A percentile compares a stretch with the other conserved stretches of the same genome.
phyloP scores from a whole-genome alignment of 2,329 filamentous ascomycete genomes.

The Chrysoporthe austroafricana region DNA sequence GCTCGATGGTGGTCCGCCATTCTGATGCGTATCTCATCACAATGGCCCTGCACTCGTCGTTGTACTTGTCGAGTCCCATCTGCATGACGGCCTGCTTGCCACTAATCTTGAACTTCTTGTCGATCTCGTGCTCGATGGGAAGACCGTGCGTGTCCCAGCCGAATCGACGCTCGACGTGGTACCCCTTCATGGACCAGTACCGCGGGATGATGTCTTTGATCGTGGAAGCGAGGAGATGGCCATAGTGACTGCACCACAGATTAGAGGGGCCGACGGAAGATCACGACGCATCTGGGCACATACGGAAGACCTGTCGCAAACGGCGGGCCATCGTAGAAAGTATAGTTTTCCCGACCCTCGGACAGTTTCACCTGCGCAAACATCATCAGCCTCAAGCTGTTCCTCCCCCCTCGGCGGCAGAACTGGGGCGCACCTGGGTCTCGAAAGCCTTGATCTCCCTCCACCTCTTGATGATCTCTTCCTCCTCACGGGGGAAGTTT shows the following conservation, averaged over 20 bases:
- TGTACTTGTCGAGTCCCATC: constrained; percentile 87
- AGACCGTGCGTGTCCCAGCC: constrained; percentile 95
- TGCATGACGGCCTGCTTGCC: constrained; percentile 79
- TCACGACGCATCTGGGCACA: constrained; percentile 2
- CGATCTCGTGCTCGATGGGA: constrained; percentile 95
- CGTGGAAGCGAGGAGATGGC: constrained; percentile 83
- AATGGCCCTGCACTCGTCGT: constrained; percentile 87
- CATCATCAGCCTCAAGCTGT: constrained; percentile 14
- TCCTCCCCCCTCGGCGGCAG: not conserved
- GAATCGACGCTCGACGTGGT: constrained; percentile 88
- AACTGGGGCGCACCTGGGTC: constrained; percentile 64
- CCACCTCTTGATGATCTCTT: constrained; percentile 83
- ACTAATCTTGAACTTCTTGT: constrained; percentile 90
- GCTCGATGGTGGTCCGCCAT: constrained; percentile 86
- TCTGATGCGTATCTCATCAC: constrained; percentile 89
- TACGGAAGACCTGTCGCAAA: constrained; percentile 71
- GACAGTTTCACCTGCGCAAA: constrained; percentile 71
- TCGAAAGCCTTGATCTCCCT: constrained; percentile 90
- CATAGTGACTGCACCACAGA: constrained; percentile 51
- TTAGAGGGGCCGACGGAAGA: constrained; percentile 4
- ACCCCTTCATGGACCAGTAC: constrained; percentile 98
- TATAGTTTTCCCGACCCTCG: constrained; percentile 80
- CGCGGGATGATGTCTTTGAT: constrained; percentile 97
- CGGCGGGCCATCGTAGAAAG: constrained; percentile 90
- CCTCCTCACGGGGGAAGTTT: constrained; percentile 91